A percentile compares a stretch with the other conserved stretches of the same genome.
phyloP scores from a whole-genome alignment of 1,139 yeast species.

The Nematodospora anomalae region DNA sequence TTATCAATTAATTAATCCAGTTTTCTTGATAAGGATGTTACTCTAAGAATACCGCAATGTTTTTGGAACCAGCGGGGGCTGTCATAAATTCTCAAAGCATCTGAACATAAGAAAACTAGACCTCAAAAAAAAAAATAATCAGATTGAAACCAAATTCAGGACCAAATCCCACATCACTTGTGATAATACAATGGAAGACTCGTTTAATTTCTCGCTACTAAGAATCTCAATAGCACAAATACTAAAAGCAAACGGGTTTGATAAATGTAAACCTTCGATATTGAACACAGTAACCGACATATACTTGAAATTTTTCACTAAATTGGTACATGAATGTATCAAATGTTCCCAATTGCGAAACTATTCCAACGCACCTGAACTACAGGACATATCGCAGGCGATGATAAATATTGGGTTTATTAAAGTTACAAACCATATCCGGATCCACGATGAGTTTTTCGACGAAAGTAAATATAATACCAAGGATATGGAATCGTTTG shows the following conservation, averaged over 20 bases:
- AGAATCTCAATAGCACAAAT: constrained; percentile 68
- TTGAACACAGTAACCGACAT: constrained; percentile 65
- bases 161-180: too few species aligned
- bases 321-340: constrained; percentile 44
- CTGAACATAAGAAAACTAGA: too few species aligned
- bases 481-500: constrained; percentile 38
- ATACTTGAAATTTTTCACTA: constrained; percentile 52
- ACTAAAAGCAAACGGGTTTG: constrained; percentile 71
- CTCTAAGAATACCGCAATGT: too few species aligned
- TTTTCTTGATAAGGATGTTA: too few species aligned
- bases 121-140: too few species aligned
- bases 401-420: constrained; percentile 55
- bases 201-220: constrained; percentile 58
- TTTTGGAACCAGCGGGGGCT: too few species aligned
- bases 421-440: constrained; percentile 33
- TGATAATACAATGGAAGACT: constrained; percentile 27
- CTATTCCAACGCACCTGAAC: constrained; percentile 28
- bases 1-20: too few species aligned
- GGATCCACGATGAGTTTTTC: constrained; percentile 19
- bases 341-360: constrained; percentile 20
- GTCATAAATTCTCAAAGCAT: too few species aligned
- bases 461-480: constrained; percentile 31
- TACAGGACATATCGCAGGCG: constrained; percentile 64
- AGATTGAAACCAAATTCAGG: too few species aligned
- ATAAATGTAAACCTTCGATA: constrained; percentile 61